Base-by-base conservation (phyloP, 2,329 filamentous ascomycete genomes). In the Fusarium nematophilum region DNA sequence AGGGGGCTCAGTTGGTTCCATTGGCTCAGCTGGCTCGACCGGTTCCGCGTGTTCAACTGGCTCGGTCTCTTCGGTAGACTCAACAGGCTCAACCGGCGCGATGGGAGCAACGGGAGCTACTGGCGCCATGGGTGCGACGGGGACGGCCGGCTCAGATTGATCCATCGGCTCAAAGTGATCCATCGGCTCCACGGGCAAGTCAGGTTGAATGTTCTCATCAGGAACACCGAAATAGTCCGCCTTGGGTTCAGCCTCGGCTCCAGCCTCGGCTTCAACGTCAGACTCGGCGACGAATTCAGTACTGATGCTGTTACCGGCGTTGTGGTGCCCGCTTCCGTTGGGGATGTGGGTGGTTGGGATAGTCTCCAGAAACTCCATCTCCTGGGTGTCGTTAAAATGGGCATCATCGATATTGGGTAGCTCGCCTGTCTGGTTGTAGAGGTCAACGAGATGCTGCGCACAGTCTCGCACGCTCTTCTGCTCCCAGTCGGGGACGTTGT, bases 111-210 rank as follows among this genome's bases (percentile, higher is more conserved):
- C 43, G 14, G 46, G 39, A 36, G 52, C 40, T 43, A 52, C 40
- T 4, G 59, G 40, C 14, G 55, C 62, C 47, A 67, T 61, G 15
- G 53, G 52, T 7, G 58, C 61, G 30, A 57, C 33, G 7, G 53
- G 49, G 39, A 48, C 21, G 48, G 53, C 44, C 29, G 58, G 44
- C 11, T 58, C 53, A 15, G 59, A 34, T 9, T 54, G 43, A 4
- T 59, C 75, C 36, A 76, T 74, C 14, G 75, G 67, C n/a, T 72
- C 72, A 23, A n/a, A n/a, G n/a, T n/a, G n/a, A n/a, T n/a, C n/a
- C n/a, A n/a, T n/a, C n/a, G n/a, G n/a, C n/a, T n/a, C n/a, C n/a
- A 69, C 38, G 6, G 67, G 65, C 34, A 69, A 36, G 21, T 66
- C 62, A 7, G 64, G 66, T 5, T 70, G 53, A 18, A 69, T 69